Base-by-base conservation (phyloP, 2,329 filamentous ascomycete genomes). In the Diplodia seriata region DNA sequence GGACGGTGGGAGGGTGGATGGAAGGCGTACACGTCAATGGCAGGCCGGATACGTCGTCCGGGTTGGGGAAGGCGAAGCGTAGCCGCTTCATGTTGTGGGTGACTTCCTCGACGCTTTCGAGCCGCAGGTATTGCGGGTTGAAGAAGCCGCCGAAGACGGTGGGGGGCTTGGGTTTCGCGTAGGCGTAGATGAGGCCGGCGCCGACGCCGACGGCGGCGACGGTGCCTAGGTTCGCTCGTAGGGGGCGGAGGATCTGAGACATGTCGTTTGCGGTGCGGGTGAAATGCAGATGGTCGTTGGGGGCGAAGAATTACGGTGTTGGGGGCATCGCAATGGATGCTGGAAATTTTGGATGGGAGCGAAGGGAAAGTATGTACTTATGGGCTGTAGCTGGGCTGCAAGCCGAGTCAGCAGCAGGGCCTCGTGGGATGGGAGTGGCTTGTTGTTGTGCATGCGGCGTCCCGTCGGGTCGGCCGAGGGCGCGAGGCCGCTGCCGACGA, bases 1-100 rank as follows among this genome's bases (percentile, higher is more conserved):
- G n/a, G n/a, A n/a, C n/a, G n/a, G n/a, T n/a, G n/a, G n/a, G n/a
- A n/a, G n/a, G n/a, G n/a, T n/a, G n/a, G n/a, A n/a, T n/a, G n/a
- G n/a, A 6, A 47, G 43, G 70, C 79, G 73, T 71, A 85, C 83
- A 86, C 0, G 84, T 84, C 14, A 87, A 73, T 0, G 76, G 69
- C 12, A 70, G 53, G 26, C 69, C 69, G 26, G 55, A 53, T 9
- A 40, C 40, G 18, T 59, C 61, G 26, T 26, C 20, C 4, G 68
- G 43, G 50, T 66, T 53, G 29, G 68, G 68, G 15, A 70, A 43
- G 31, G 55, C 62, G 59, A 70, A 70, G n/a, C 63, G 56, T 14
- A 69, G 54, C 29, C 47, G 57, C 50, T 70, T 70, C n/a, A 66
- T 70, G 38, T 70, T 64, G 29, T 68, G 57, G 57, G 18, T 68